Conservation (phyloP, 768 basidiomycete genomes). For the Phylloporus sp. region DNA sequence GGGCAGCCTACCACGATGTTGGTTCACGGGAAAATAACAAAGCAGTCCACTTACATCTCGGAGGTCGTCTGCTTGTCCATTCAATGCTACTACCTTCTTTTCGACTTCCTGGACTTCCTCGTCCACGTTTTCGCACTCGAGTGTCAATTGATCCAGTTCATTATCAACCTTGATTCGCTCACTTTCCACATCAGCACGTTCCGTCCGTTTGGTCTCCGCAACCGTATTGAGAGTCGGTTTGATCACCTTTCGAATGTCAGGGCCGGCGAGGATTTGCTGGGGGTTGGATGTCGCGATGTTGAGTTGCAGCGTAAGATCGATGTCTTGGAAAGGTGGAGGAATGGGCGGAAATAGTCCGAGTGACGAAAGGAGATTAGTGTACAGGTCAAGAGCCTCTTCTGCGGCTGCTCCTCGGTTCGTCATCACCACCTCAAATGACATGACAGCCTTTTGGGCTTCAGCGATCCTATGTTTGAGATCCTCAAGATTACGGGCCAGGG, state of each 20-base stretch:
- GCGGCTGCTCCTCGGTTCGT: conserved; percentile 74
- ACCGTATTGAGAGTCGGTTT: conserved; percentile 71
- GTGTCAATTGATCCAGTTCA: conserved; percentile 69
- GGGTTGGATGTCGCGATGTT: conserved; percentile 73
- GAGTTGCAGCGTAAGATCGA: conserved; percentile 76
- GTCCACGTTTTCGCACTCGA: conserved; percentile 77
- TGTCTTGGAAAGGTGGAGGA: conserved; percentile 60
- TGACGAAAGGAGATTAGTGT: conserved; percentile 66
- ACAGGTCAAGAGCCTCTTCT: conserved; percentile 77
- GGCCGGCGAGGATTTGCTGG: conserved; percentile 60
- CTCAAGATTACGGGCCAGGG: conserved; percentile 63
- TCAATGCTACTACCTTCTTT: conserved; percentile 63
- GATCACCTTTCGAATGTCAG: conserved; percentile 66
- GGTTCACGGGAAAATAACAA: background rate
- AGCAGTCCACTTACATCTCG: conserved; percentile 57
- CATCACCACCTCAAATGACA: conserved; percentile 79
- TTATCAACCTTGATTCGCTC: conserved; percentile 79
- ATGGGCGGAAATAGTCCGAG: conserved; percentile 77
- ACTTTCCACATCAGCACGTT: conserved; percentile 66
- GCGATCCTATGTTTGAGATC: conserved; percentile 72
- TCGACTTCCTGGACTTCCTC: conserved; percentile 72
- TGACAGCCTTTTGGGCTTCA: conserved; percentile 65
- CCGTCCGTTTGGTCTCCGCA: conserved; percentile 66
- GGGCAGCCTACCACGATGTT: conserved; percentile 52
- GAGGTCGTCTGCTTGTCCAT: conserved; percentile 74